Evolutionary conservation across 164 flowering plant species (phyloP).

Genomic region (Sextonia rubra): DNA sequence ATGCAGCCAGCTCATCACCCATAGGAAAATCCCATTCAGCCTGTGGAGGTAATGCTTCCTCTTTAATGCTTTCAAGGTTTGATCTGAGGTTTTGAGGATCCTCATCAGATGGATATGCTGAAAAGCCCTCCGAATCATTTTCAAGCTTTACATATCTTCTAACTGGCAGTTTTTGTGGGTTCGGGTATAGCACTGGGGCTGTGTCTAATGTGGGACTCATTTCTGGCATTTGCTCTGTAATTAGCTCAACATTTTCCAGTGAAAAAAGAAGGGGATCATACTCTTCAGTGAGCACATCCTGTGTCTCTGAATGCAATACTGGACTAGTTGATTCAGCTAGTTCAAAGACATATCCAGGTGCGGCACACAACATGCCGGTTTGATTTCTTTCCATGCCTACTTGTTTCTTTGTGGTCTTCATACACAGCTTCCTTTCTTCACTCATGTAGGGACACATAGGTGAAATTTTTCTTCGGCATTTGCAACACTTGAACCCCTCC

Average conservation of each 20-base stretch:
- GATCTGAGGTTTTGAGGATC: constrained; percentile 28
- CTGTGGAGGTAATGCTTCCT: constrained; percentile 23
- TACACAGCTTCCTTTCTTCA: constrained; percentile 20
- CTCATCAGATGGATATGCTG: constrained; percentile 8
- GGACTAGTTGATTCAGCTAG: constrained; percentile 27
- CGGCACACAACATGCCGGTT: constrained; percentile 9
- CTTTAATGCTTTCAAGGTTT: constrained; percentile 8
- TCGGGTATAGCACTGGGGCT: constrained; percentile 24
- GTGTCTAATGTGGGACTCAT: constrained; percentile 27
- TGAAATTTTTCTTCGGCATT: constrained; percentile 63
- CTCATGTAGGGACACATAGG: constrained; percentile 66
- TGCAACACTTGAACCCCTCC: constrained; percentile 84
- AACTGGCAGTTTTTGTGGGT: constrained; percentile 57
- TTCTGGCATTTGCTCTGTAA: constrained; percentile 29
- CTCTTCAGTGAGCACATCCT: constrained; percentile 27
- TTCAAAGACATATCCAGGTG: constrained; percentile 18
- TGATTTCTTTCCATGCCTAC: constrained; percentile 18
- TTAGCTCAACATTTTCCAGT: constrained; percentile 46
- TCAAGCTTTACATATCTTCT: constrained; percentile 65
- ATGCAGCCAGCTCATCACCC: constrained; percentile 28
- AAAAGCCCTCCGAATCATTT: constrained; percentile 25
- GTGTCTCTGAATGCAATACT: constrained; percentile 19
- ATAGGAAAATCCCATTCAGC: constrained; percentile 35
- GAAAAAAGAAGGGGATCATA: constrained; percentile 59
- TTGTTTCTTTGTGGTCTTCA: constrained; percentile 28